Conservation (phyloP, 345 rosid species). For the Punica granatum region DNA sequence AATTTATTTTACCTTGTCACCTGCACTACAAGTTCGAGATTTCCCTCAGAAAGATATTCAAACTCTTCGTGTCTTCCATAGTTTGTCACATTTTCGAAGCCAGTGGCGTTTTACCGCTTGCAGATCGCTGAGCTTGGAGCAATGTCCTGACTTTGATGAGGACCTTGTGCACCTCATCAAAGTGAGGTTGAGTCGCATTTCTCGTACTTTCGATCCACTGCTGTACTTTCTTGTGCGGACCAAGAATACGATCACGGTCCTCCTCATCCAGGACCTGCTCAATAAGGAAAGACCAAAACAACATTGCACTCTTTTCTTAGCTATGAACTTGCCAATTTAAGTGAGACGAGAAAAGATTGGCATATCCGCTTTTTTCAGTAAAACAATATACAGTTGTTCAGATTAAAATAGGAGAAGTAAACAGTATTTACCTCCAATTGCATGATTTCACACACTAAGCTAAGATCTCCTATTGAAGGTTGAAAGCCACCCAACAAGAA, state of each 20-base stretch:
- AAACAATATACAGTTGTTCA: not conserved
- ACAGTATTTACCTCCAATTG: slow-evolving; percentile 16
- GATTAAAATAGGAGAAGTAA: not conserved
- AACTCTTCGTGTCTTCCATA: not conserved
- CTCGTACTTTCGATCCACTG: slow-evolving; percentile 71
- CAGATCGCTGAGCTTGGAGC: slow-evolving; percentile 21
- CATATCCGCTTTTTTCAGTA: not conserved
- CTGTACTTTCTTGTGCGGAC: slow-evolving; percentile 58
- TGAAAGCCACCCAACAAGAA: slow-evolving; percentile 69
- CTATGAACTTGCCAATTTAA: not conserved
- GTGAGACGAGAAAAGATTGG: not conserved
- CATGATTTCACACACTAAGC: slow-evolving; percentile 70
- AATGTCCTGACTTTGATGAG: slow-evolving; percentile 38
- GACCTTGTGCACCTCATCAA: slow-evolving; percentile 58
- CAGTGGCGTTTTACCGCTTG: not conserved
- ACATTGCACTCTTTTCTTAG: not conserved
- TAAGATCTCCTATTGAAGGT: slow-evolving; percentile 80
- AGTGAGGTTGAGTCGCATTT: slow-evolving; percentile 60
- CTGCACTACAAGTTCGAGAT: not conserved
- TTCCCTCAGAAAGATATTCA: not conserved
- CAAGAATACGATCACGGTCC: slow-evolving; percentile 42
- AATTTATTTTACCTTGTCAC: not conserved
- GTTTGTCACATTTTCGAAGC: slow-evolving; percentile 31
- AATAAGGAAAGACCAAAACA: not conserved
- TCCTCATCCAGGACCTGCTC: slow-evolving; percentile 61